Base-by-base conservation (phyloP, 75 land plant species). In the Pseudotsuga menziesii region DNA sequence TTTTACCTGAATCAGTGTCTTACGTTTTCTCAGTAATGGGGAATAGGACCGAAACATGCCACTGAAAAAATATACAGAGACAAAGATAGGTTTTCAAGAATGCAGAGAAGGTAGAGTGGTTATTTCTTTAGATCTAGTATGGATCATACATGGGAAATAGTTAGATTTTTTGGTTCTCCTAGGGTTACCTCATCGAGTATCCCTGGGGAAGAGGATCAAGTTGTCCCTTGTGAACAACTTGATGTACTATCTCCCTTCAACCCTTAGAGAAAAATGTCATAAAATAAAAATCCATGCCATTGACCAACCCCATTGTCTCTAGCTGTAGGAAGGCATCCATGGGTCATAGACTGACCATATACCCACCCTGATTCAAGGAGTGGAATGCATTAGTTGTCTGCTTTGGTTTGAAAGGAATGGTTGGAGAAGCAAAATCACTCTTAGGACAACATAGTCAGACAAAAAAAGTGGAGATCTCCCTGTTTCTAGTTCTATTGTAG, bases 111-210 rank as follows among this genome's bases (percentile, higher is more conserved):
- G 75, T 66, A 39, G 74, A 4, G 58, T 78, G 35, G 80, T 2
- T 78, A 72, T 36, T 72, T 72, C 4, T 3, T 78, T 72, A 82
- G 41, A 72, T 77, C 36, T 71, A 57, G 72, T 81, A 67, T 76
- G 35, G 78, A 76, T 81, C 77, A 23, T 81, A 81, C 82, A 76
- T 81, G 82, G 81, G 74, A 57, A 44, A 48, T 80, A 80, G 81
- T 80, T 74, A 76, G 76, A 80, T 25, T 80, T 56, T 2, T 3
- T 22, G 55, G 22, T 71, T 75, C 76, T 80, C 67, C 76, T 74
- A 80, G 44, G 54, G 61, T 79, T 79, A 19, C 75, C 75, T 74
- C 81, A 74, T 62, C 69, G 74, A 41, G 58, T 69, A 75, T 75
- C 72, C 44, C 58, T 55, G 2, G 71, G 82, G 70, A 80, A 80